Conservation (phyloP, 345 rosid genomes). For the Euphorbia pulcherrima region DNA sequence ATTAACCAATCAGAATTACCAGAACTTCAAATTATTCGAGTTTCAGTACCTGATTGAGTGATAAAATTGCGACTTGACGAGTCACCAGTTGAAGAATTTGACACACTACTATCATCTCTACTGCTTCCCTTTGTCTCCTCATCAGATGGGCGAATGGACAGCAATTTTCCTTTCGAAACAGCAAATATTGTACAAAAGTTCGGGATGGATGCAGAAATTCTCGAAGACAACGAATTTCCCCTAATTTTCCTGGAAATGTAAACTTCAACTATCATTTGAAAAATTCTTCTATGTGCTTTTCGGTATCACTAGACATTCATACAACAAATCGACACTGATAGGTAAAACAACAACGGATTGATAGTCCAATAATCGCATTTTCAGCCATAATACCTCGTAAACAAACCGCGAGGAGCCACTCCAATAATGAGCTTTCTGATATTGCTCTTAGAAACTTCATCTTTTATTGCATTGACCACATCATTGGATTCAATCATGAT, state of each 20-base stretch:
- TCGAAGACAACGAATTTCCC: slow-evolving; percentile 50
- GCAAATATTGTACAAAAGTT: slow-evolving; percentile 73
- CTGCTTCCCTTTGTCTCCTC: slow-evolving; percentile 44
- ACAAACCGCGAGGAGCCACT: slow-evolving; percentile 54
- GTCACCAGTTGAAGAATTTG: slow-evolving; percentile 40
- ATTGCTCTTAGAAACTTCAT: slow-evolving; percentile 46
- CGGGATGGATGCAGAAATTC: slow-evolving; percentile 58
- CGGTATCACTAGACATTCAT: neutral
- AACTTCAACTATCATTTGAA: neutral
- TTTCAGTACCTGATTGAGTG: slow-evolving; percentile 43
- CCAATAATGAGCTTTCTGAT: slow-evolving; percentile 76
- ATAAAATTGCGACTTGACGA: slow-evolving; percentile 37
- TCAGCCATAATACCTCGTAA: slow-evolving; percentile 49
- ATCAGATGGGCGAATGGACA: slow-evolving; percentile 73
- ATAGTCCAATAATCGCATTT: neutral
- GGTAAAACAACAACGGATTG: slow-evolving; percentile 1
- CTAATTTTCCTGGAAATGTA: slow-evolving; percentile 45
- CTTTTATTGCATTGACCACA: slow-evolving; percentile 61
- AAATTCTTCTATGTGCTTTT: neutral
- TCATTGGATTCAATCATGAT: slow-evolving; percentile 57
- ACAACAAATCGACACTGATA: neutral
- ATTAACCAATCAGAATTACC: neutral
- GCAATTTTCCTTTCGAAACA: slow-evolving; percentile 66
- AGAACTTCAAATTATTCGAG: neutral
- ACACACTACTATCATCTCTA: slow-evolving; percentile 43